Percentiles rank a stretch among this genome's conserved stretches.
Conservation (phyloP, 1,284 basidiomycete species). For the Ganoderma sp. region DNA sequence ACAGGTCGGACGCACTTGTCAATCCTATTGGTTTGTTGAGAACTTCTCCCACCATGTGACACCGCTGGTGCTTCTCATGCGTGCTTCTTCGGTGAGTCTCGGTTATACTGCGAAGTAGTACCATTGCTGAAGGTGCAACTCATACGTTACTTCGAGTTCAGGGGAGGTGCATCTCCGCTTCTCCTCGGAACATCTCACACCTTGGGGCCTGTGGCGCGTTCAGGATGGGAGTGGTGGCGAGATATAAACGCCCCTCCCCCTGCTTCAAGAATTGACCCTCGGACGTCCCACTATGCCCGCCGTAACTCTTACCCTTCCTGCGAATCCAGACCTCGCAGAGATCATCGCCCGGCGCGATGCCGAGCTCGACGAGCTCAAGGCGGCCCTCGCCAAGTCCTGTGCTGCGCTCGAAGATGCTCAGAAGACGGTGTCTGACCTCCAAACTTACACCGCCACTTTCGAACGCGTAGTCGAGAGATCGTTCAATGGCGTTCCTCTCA, state of each 20-base stretch:
- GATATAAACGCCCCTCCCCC: neutral
- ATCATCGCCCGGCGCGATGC: neutral
- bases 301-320: neutral
- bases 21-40: neutral
- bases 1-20: neutral
- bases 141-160: constrained; percentile 6
- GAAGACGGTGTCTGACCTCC: neutral
- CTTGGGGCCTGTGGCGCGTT: neutral
- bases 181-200: neutral
- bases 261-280: neutral
- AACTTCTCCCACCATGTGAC: neutral
- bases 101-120: constrained; percentile 25
- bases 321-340: neutral
- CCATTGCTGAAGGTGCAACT: constrained; percentile 2
- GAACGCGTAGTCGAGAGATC: constrained; percentile 10
- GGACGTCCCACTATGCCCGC: neutral
- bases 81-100: constrained; percentile 14
- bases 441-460: constrained; percentile 1
- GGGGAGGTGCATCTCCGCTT: constrained; percentile 8
- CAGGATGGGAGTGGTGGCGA: neutral
- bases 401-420: neutral
- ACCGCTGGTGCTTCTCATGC: neutral
- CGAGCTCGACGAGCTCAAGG: constrained; percentile 2
- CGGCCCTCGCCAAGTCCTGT: constrained; percentile 2
- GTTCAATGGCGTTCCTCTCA: constrained; percentile 28